Conservation (phyloP, 495 filamentous ascomycete genomes). For the Cladorrhinum samala region DNA sequence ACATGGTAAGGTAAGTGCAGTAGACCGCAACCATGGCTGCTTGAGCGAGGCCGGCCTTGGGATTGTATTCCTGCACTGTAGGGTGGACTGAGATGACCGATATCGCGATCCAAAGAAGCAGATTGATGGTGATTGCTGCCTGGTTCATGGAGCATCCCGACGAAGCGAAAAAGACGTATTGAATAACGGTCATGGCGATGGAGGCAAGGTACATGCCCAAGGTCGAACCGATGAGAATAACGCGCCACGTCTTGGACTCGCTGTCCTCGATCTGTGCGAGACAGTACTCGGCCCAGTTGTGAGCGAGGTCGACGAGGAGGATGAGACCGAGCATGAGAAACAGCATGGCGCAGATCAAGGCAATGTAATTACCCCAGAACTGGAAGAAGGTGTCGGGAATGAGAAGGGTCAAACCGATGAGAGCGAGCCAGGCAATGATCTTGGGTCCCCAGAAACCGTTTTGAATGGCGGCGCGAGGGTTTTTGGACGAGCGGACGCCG, state of each 20-base stretch:
- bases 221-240: constrained; percentile 83
- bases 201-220: constrained; percentile 89
- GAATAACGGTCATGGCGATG: constrained; percentile 87
- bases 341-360: constrained; percentile 80
- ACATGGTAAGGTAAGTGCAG: constrained; percentile 98
- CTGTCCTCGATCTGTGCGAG: constrained; percentile 85
- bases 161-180: constrained; percentile 93
- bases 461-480: constrained; percentile 80
- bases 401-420: constrained; percentile 89
- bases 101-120: constrained; percentile 74
- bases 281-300: constrained; percentile 97
- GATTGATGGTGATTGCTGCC: constrained; percentile 68
- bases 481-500: constrained; percentile 80
- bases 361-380: constrained; percentile 91
- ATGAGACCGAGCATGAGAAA: constrained; percentile 92
- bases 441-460: constrained; percentile 88
- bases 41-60: constrained; percentile 88
- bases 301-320: constrained; percentile 88
- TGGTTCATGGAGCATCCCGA: constrained; percentile 92
- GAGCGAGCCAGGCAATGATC: constrained; percentile 73
- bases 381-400: constrained; percentile 95
- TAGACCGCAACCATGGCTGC: constrained; percentile 96
- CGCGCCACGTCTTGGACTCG: constrained; percentile 79
- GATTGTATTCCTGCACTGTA: constrained; percentile 82
- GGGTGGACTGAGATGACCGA: constrained; percentile 86